Conservation (phyloP, 352 stramenopile genomes). For the Saprolegnia diclina region DNA sequence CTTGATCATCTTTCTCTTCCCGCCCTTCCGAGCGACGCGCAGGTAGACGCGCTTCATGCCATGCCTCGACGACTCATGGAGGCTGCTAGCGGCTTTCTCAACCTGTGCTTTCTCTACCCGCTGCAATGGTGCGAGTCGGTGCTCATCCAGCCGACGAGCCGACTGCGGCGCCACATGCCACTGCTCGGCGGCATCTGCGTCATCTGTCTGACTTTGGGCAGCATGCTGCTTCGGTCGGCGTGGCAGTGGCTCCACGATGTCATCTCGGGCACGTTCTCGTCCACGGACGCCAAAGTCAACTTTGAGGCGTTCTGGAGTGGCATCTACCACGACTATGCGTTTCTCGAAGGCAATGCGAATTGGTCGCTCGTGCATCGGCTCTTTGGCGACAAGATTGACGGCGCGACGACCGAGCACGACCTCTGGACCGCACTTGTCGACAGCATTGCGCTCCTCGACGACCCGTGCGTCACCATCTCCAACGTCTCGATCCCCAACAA, state of each 20-base stretch:
- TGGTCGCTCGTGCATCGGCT: constrained; percentile 67
- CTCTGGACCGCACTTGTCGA: constrained; percentile 74
- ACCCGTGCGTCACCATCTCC: constrained; percentile 42
- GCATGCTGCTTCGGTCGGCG: constrained; percentile 59
- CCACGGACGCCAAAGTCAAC: constrained; percentile 53
- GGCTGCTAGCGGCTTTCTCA: constrained; percentile 10
- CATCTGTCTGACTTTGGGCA: constrained; percentile 69
- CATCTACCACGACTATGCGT: constrained; percentile 66
- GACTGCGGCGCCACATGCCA: constrained; percentile 67
- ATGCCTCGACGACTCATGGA: background rate
- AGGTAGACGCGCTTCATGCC: background rate
- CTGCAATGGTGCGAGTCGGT: constrained; percentile 72
- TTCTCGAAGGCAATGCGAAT: constrained; percentile 43
- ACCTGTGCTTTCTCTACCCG: constrained; percentile 40
- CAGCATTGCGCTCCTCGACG: constrained; percentile 61
- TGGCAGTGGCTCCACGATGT: constrained; percentile 58
- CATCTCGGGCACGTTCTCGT: constrained; percentile 56
- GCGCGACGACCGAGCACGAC: constrained; percentile 64
- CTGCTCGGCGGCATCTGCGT: constrained; percentile 66
- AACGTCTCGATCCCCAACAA: constrained; percentile 13
- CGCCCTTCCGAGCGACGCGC: constrained; percentile 16
- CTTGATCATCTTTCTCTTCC: constrained; percentile 17
- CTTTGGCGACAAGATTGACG: constrained; percentile 58
- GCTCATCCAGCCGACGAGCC: constrained; percentile 66
- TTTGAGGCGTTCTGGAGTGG: constrained; percentile 66